A percentile compares a stretch with the other conserved stretches of the same genome.
Conservation (phyloP, 495 filamentous ascomycete species). For the Penicillium nucicola region DNA sequence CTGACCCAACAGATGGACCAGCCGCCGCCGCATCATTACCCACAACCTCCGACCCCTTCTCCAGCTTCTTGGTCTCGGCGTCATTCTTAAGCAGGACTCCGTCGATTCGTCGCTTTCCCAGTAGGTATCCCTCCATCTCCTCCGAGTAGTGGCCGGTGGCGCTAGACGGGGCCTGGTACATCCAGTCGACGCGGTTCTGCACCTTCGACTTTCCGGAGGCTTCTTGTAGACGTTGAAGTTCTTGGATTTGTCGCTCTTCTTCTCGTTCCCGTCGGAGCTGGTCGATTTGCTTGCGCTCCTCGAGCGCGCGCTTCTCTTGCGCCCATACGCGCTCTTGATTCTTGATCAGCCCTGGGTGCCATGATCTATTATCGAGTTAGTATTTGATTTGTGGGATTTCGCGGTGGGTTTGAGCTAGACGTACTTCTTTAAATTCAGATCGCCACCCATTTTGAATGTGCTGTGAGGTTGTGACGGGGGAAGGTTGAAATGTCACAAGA, state of each 20-base stretch:
- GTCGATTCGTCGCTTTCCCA: constrained; percentile 91
- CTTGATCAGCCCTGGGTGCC: constrained; percentile 79
- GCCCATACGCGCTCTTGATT: constrained; percentile 84
- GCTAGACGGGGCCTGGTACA: constrained; percentile 86
- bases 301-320: constrained; percentile 88
- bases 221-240: constrained; percentile 87
- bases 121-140: constrained; percentile 89
- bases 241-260: constrained; percentile 90
- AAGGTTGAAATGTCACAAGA: not conserved
- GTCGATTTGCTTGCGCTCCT: constrained; percentile 88
- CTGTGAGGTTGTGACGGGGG: not conserved
- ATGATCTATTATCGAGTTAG: constrained; percentile 52
- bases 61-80: constrained; percentile 67
- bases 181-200: constrained; percentile 87
- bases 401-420: not conserved
- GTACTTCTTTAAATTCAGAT: constrained; percentile 90
- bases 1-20: constrained; percentile 57
- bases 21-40: constrained; percentile 56
- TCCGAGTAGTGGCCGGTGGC: constrained; percentile 79
- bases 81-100: constrained; percentile 76
- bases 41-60: constrained; percentile 71
- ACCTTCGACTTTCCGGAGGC: constrained; percentile 76
- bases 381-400: not conserved
- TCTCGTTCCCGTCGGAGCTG: constrained; percentile 86
- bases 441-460: constrained; percentile 69